Percentiles rank a stretch among this genome's conserved stretches.
Evolutionary conservation across 2,329 filamentous ascomycete species (phyloP).

Genomic region (Bipolaris cookei): DNA sequence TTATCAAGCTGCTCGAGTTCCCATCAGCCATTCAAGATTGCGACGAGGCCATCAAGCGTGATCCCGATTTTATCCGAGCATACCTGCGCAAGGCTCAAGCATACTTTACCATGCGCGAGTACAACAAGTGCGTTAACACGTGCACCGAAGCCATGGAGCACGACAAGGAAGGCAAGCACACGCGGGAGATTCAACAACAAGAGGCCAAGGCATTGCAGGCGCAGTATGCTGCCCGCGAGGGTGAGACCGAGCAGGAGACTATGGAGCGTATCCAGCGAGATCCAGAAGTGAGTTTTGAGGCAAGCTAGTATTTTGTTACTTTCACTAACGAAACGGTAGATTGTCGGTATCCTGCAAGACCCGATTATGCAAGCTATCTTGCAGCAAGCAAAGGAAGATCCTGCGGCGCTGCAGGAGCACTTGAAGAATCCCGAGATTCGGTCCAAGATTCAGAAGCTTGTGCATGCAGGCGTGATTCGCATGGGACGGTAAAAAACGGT

Average conservation of each 20-base stretch:
- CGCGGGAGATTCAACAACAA: conserved; percentile 90
- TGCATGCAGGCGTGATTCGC: conserved; percentile 89
- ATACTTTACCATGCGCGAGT: conserved; percentile 97
- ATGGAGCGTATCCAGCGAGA: conserved; percentile 88
- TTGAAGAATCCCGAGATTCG: conserved; percentile 90
- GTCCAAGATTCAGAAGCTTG: conserved; percentile 91
- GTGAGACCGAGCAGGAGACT: conserved; percentile 95
- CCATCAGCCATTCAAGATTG: conserved; percentile 93
- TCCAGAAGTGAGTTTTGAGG: conserved; percentile 72
- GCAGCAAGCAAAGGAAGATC: conserved; percentile 93
- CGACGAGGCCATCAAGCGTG: conserved; percentile 86
- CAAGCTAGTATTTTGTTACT: not conserved
- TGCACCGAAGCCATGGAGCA: conserved; percentile 80
- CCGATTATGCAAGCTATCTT: conserved; percentile 98
- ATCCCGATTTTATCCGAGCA: conserved; percentile 90
- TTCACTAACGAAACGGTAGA: conserved; percentile 57
- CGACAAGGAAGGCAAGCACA: conserved; percentile 80
- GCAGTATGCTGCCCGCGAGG: conserved; percentile 89
- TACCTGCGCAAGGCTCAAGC: conserved; percentile 97
- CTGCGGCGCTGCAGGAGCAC: conserved; percentile 91
- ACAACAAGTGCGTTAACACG: conserved; percentile 90
- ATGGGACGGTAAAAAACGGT: conserved; percentile 61
- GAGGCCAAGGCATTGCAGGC: conserved; percentile 89
- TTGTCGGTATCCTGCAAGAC: conserved; percentile 90
- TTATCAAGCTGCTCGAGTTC: conserved; percentile 96